Evolutionary conservation across 495 filamentous ascomycete species (phyloP).

Genomic region (Aspergillus egyptiacus): DNA sequence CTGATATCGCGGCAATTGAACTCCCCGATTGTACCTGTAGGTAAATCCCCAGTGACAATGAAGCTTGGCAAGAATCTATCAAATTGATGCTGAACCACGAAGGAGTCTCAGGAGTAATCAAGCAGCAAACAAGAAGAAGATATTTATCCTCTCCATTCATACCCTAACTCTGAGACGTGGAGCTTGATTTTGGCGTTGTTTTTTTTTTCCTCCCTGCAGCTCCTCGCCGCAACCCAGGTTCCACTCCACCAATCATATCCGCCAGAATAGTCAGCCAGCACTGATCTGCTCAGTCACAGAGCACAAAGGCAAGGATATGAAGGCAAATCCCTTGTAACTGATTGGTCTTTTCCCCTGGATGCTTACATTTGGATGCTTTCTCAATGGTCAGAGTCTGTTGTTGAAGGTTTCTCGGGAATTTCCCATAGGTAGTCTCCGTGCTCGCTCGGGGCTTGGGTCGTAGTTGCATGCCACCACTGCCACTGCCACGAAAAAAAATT

Average conservation of each 20-base stretch:
- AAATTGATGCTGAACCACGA: neutral
- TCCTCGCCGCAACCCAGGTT: neutral
- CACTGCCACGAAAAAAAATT: no score
- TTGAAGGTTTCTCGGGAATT: neutral
- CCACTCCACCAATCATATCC: constrained; percentile 4
- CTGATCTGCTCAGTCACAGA: neutral
- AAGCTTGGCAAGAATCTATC: no score
- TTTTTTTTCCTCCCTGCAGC: constrained; percentile 2
- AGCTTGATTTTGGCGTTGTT: neutral
- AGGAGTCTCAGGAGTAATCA: neutral
- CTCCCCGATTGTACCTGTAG: no score
- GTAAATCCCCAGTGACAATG: neutral
- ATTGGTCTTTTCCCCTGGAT: neutral
- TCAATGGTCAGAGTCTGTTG: neutral
- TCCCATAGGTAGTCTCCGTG: neutral
- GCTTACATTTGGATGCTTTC: neutral
- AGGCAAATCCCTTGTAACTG: neutral
- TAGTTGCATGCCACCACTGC: no score
- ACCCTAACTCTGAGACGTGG: neutral
- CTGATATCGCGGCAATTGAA: neutral
- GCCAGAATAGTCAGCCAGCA: neutral
- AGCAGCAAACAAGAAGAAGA: neutral
- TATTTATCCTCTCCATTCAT: constrained; percentile 1
- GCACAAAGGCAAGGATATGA: neutral
- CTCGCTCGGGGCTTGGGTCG: neutral